Evolutionary conservation across 2,329 filamentous ascomycete species (phyloP), one percentile per base, ranked within the genome.

Genomic region (Dothistroma pini): DNA sequence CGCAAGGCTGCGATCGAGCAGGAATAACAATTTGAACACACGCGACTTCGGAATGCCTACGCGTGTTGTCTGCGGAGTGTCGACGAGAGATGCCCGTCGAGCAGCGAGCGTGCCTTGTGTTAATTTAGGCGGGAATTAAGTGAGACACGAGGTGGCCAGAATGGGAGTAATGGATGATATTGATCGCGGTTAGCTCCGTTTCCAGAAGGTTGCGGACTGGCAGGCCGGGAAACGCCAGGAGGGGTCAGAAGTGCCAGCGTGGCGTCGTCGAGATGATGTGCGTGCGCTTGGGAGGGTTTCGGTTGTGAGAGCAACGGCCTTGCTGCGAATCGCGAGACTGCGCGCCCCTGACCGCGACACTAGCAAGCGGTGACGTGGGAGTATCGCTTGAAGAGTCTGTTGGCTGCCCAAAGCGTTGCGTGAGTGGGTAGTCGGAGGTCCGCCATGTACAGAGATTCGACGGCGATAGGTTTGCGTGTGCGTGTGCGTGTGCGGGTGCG

Each of bases 91-190:
- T 65, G 63, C 65, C 58, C 58, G 61, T 48, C 44, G 59, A 61
- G 47, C 35, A 59, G 60, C 49, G 31, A 51, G 44, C 56, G 54
- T 55, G 58, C 59, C 63, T 63, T 58, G 59, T 63, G 67, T 63
- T 63, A 65, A 66, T 63, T 44, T 63, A 66, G 56, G 59, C 62
- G 59, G 58, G 63, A 61, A 67, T 65, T 57, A 67, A 62, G 65
- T 64, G 63, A 68, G 68, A 66, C 61, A 65, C 56, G 52, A 57
- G 54, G 16, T 31, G 41, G 57, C 58, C 58, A 55, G 64, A 58
- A 56, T 41, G 50, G 55, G 55, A 49, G 62, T 59, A 61, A 63
- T 64, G 64, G 63, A 59, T 55, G 60, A 61, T 62, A 38, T 41
- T 57, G 57, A 58, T 38, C 41, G 55, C 59, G 60, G 61, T 47